Base-by-base conservation (phyloP, 192 early-diverging fungal genomes). In the Dissophora ornata region DNA sequence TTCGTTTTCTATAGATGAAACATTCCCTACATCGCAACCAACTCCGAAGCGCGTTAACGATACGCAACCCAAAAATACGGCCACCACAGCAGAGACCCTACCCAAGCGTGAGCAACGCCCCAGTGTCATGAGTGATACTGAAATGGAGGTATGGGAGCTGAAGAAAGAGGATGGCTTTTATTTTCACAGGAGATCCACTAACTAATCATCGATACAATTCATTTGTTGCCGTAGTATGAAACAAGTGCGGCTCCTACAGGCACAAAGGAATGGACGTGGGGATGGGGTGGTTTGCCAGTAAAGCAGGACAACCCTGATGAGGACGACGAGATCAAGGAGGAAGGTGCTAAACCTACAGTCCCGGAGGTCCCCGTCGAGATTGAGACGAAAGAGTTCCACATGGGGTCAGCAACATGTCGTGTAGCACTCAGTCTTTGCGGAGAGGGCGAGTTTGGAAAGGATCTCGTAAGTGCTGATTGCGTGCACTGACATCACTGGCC, bases 251-350 rank as follows among this genome's bases (percentile, higher is more conserved):
- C 50, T 25, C 67, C 60, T n/a, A 33, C 67, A 0, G 19, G 49
- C 12, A 53, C 66, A 64, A 70, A 71, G 29, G 88, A 83, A 26
- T 93, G 90, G 90, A 82, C 81, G 13, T 93, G 92, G 92, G 81
- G 83, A 18, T 93, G 92, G 92, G 90, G 92, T 16, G 82, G 86
- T 4, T 54, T 92, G 22, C 92, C 90, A 6, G 84, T 83, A 5
- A 87, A 88, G 58, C 77, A 66, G 52, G 47, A 46, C 10, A 77
- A 87, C 18, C 70, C 79, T 26, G 69, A 77, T 2, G 70, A 77
- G 33, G 74, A 68, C 11, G 57, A 61, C 22, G 78, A 79, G 32
- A 18, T 28, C 30, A 71, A 78, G 50, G 70, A 57, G 18, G 60
- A 48, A 9, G 25, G 29, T 25, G 29, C 25, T 19, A 11, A 58